Percentiles rank a stretch among this genome's conserved stretches.
These are phyloP conservation scores for Neurospora sp. DNA, from an alignment of 495 filamentous ascomycete genomes.

Conservation along the genomic window DNA sequence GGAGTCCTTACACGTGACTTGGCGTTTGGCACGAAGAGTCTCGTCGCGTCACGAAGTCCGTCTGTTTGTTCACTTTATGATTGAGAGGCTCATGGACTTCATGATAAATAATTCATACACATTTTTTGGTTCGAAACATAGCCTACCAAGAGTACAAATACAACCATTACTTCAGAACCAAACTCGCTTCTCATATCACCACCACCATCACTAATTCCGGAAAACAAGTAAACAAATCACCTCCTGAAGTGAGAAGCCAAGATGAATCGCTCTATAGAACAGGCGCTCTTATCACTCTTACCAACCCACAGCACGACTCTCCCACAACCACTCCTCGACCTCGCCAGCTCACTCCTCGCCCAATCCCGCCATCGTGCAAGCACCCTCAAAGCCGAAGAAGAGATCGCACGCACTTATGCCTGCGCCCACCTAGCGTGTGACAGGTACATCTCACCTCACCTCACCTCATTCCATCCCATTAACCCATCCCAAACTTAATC, in stretches of 20 bases:
- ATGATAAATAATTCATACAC: not conserved
- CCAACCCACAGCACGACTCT: slow-evolving; percentile 65
- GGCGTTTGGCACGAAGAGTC: slow-evolving; percentile 2
- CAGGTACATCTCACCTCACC: slow-evolving; percentile 37
- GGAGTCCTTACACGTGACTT: slow-evolving; percentile 8
- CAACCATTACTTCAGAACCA: not conserved
- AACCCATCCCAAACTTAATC: not conserved
- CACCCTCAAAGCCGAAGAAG: slow-evolving; percentile 76
- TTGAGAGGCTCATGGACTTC: not conserved
- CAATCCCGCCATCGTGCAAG: slow-evolving; percentile 76
- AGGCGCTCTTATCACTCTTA: slow-evolving; percentile 63
- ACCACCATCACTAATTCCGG: not conserved
- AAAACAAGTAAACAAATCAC: slow-evolving; percentile 2
- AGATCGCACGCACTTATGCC: slow-evolving; percentile 75
- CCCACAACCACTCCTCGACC: slow-evolving; percentile 62
- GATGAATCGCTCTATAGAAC: slow-evolving; percentile 69
- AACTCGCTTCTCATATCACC: not conserved
- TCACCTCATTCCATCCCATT: not conserved
- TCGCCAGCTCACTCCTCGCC: slow-evolving; percentile 71
- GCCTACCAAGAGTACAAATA: not conserved
- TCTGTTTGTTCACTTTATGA: not conserved
- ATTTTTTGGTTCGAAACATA: not conserved
- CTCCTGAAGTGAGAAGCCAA: slow-evolving; percentile 2
- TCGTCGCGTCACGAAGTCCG: not conserved
- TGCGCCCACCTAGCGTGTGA: slow-evolving; percentile 91